These are phyloP conservation scores for Nannochloris sp. DNA, from an alignment of 139 green algal genomes.

Conservation along the genomic window DNA sequence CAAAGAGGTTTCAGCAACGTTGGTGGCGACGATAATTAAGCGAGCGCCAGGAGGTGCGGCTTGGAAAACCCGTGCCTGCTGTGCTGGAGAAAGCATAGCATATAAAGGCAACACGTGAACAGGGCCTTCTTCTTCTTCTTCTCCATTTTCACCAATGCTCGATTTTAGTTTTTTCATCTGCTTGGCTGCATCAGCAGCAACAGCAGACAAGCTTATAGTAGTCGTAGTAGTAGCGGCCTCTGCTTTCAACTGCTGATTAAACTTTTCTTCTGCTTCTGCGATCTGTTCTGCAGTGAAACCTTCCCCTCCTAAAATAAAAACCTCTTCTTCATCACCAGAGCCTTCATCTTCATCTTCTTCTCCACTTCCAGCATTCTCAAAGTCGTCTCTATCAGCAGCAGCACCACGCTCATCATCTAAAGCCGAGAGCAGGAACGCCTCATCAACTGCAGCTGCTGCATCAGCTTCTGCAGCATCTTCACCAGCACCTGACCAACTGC, in stretches of 20 bases:
- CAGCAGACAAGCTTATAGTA: background rate
- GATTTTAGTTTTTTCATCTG: background rate
- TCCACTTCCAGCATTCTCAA: conserved; percentile 20
- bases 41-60: conserved; percentile 55
- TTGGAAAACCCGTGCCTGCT: conserved; percentile 74
- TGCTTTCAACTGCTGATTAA: conserved; percentile 24
- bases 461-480: conserved; percentile 14
- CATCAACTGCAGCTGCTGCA: conserved; percentile 18
- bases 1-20: conserved; percentile 96
- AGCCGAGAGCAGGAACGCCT: conserved; percentile 9
- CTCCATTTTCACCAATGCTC: background rate
- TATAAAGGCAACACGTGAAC: conserved; percentile 94
- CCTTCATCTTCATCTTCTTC: conserved; percentile 24
- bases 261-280: conserved; percentile 49
- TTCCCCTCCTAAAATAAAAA: conserved; percentile 56
- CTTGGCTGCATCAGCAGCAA: background rate
- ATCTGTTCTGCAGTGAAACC: conserved; percentile 67
- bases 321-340: conserved; percentile 47
- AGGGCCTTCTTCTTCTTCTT: conserved; percentile 7
- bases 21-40: conserved; percentile 93
- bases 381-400: conserved; percentile 1
- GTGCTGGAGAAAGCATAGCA: conserved; percentile 67
- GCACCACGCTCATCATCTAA: background rate
- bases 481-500: conserved; percentile 4
- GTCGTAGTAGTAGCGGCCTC: background rate